phyloP scores from a whole-genome alignment of 1,139 yeast genomes.

The Yamadazyma dushanensis region DNA sequence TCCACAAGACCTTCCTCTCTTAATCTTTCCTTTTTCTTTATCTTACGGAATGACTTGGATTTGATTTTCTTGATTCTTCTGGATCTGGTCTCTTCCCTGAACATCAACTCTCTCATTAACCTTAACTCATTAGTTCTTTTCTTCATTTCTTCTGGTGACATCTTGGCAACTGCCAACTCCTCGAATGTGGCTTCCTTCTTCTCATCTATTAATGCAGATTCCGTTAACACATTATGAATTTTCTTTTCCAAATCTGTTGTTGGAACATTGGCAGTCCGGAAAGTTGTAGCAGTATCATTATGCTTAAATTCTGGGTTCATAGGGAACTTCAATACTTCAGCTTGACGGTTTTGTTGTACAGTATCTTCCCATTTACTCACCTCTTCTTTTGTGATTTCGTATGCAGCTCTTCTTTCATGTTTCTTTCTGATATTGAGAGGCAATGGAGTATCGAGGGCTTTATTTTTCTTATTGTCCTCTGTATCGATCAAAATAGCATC shows the following conservation, averaged over 20 bases:
- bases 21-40: slow-evolving; percentile 80
- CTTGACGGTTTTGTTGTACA: slow-evolving; percentile 74
- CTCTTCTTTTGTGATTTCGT: slow-evolving; percentile 82
- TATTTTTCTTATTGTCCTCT: slow-evolving; percentile 26
- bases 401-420: slow-evolving; percentile 87
- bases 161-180: slow-evolving; percentile 78
- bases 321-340: slow-evolving; percentile 82
- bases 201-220: slow-evolving; percentile 72
- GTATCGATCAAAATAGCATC: slow-evolving; percentile 55
- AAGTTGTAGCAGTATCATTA: slow-evolving; percentile 54
- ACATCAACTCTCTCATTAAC: slow-evolving; percentile 93
- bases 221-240: slow-evolving; percentile 58
- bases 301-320: slow-evolving; percentile 50
- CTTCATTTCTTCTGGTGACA: slow-evolving; percentile 77
- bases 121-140: slow-evolving; percentile 82
- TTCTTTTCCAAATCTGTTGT: slow-evolving; percentile 67
- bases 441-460: slow-evolving; percentile 73
- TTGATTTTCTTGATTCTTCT: slow-evolving; percentile 91
- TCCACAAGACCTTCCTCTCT: slow-evolving; percentile 71
- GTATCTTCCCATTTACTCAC: slow-evolving; percentile 87
- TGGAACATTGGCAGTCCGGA: slow-evolving; percentile 47
- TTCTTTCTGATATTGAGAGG: slow-evolving; percentile 85
- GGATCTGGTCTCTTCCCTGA: slow-evolving; percentile 89
- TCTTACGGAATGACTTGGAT: slow-evolving; percentile 84
- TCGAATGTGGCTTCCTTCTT: slow-evolving; percentile 80